phyloP scores from a whole-genome alignment of 208 protist species.

The Leishmania guyanensis region DNA sequence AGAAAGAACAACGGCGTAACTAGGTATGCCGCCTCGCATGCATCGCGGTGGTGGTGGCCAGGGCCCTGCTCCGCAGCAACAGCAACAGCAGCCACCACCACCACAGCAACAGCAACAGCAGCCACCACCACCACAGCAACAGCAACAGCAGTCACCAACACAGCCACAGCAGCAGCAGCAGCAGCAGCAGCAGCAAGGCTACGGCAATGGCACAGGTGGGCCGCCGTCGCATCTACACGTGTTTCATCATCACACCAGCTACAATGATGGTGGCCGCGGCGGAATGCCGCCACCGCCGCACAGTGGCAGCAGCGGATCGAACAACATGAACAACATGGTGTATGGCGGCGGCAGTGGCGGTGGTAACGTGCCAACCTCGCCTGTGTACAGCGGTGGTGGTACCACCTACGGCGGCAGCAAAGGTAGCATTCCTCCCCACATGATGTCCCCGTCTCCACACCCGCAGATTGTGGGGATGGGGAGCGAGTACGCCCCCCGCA shows the following conservation, averaged over 20 bases:
- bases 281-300: constrained; percentile 35
- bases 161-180: constrained; percentile 9
- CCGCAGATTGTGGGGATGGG: constrained; percentile 36
- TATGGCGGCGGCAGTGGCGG: constrained; percentile 23
- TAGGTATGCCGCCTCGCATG: constrained; percentile 34
- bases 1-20: not conserved
- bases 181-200: constrained; percentile 27
- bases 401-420: constrained; percentile 22
- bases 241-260: constrained; percentile 38
- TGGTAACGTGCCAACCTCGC: constrained; percentile 26
- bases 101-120: constrained; percentile 31
- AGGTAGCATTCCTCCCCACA: constrained; percentile 20
- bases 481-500: constrained; percentile 26
- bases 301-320: constrained; percentile 32
- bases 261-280: constrained; percentile 34
- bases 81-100: constrained; percentile 23
- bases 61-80: constrained; percentile 25
- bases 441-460: constrained; percentile 33
- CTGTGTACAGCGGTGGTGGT: constrained; percentile 30
- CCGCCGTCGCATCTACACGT: constrained; percentile 34
- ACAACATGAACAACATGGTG: constrained; percentile 36
- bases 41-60: constrained; percentile 37
- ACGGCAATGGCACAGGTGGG: constrained; percentile 26
- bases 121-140: constrained; percentile 7
- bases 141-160: not conserved